Evolutionary conservation across 805 yeast genomes (phyloP), one percentile per base, ranked within the genome.

Genomic region (Kregervanrija pseudodelftensis): DNA sequence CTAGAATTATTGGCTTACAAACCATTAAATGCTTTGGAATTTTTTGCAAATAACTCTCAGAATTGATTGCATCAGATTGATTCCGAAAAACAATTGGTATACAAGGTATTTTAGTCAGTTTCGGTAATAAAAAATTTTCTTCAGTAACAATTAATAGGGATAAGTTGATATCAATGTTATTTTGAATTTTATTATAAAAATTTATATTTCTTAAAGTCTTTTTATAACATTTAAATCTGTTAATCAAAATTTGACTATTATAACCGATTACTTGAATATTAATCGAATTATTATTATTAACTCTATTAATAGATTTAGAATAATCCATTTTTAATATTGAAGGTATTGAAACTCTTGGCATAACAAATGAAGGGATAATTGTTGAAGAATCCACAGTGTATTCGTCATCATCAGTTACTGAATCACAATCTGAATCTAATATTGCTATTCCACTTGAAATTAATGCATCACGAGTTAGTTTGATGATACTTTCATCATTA

Each of bases 261-360:
- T 41, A 37, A 17, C 68, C 69, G 10, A 61, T 45, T 17, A 65
- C 53, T 43, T 60, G 59, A 5, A 66, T 51, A 14, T 53, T 53
- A 16, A 59, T 42, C 2, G 37, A 30, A 28, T 14, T 30, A 28
- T 22, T 22, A 5, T 8, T 22, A 13, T 8, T n/a, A 30, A 32
- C 31, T 13, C 37, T 16, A 33, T 33, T 40, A 8, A 41, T 10
- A 13, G 32, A 34, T 14, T 44, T 11, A 40, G 30, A 11, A 35
- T 44, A 8, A 48, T 44, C 34, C 53, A 22, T 22, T 22, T 22
- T 22, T 22, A 22, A 2, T 22, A 22, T 30, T 33, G 52, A 45
- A 9, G 56, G 51, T 30, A 64, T 46, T 4, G 67, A 60, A 11
- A 66, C 65, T 33, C 60, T 52, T 1, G 70, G 70, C 70, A 66